These are phyloP conservation scores for Clarireedia monteithiana DNA, from an alignment of 2,329 filamentous ascomycete genomes.

Conservation along the genomic window DNA sequence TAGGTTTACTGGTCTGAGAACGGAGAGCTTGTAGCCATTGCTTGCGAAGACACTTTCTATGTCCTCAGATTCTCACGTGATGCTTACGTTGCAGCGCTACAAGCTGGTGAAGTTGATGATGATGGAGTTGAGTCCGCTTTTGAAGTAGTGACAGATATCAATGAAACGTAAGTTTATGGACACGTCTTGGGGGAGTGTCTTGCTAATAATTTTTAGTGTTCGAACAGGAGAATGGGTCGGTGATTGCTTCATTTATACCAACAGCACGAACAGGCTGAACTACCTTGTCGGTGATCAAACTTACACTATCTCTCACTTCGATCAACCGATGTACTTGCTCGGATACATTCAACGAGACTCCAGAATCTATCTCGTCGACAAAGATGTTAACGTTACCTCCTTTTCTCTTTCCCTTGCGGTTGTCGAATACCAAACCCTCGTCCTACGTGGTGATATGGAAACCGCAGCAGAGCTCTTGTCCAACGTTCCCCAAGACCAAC, in stretches of 20 bases:
- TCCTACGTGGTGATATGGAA: slow-evolving; percentile 89
- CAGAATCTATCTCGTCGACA: slow-evolving; percentile 91
- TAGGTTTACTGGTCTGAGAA: slow-evolving; percentile 96
- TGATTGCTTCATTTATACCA: slow-evolving; percentile 98
- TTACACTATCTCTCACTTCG: slow-evolving; percentile 95
- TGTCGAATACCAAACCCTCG: slow-evolving; percentile 93
- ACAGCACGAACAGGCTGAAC: slow-evolving; percentile 91
- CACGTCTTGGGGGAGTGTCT: neutral
- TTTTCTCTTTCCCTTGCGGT: slow-evolving; percentile 87
- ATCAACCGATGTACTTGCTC: slow-evolving; percentile 88
- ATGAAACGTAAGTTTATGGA: slow-evolving; percentile 58
- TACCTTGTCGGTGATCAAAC: slow-evolving; percentile 97
- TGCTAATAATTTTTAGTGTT: slow-evolving; percentile 46
- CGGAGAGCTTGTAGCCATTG: slow-evolving; percentile 85
- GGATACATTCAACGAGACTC: slow-evolving; percentile 94
- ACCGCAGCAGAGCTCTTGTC: slow-evolving; percentile 77
- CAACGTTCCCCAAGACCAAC: slow-evolving; percentile 81
- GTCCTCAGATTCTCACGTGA: slow-evolving; percentile 88
- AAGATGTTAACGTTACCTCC: slow-evolving; percentile 86
- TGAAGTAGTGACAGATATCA: slow-evolving; percentile 92
- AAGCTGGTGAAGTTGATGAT: slow-evolving; percentile 73
- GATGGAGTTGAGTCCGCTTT: slow-evolving; percentile 91
- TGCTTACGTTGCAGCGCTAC: slow-evolving; percentile 74
- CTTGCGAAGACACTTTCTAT: slow-evolving; percentile 93
- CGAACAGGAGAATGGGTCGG: slow-evolving; percentile 96